phyloP scores from a whole-genome alignment of 345 rosid genomes.

The Syzygium grande region DNA sequence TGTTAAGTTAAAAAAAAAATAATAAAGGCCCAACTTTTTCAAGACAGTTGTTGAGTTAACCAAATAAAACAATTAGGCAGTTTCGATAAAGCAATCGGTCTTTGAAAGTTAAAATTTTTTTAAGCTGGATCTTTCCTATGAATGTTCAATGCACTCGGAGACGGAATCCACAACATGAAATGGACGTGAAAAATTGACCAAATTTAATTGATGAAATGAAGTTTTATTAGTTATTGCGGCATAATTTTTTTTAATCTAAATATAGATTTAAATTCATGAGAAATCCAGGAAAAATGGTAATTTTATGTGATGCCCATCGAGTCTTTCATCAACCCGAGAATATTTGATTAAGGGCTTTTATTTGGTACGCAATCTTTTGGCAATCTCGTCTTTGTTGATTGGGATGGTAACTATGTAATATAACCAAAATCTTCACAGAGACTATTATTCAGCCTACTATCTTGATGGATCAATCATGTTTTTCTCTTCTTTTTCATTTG shows the following conservation, averaged over 20 bases:
- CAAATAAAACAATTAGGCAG: no score
- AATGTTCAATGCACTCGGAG: not conserved
- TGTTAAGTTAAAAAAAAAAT: no score
- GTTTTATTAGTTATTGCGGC: not conserved
- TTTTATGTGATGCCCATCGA: not conserved
- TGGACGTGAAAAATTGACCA: not conserved
- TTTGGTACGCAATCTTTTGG: not conserved
- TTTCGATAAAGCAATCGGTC: no score
- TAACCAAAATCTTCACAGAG: not conserved
- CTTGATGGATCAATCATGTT: not conserved
- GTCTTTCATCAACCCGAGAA: not conserved
- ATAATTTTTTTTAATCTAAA: not conserved
- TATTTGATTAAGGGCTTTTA: not conserved
- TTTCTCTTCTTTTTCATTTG: not conserved
- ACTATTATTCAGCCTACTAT: not conserved
- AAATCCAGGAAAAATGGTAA: not conserved
- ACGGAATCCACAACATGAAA: not conserved
- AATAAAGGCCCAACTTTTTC: no score
- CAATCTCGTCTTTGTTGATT: not conserved
- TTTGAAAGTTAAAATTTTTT: no score
- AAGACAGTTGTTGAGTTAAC: no score
- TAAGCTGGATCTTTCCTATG: not conserved
- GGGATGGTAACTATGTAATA: not conserved
- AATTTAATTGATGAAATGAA: not conserved
- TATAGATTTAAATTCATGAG: not conserved